Evolutionary conservation across 2,329 filamentous ascomycete genomes (phyloP), one percentile per base, ranked within the genome.

Genomic region (Colletotrichum sp.): DNA sequence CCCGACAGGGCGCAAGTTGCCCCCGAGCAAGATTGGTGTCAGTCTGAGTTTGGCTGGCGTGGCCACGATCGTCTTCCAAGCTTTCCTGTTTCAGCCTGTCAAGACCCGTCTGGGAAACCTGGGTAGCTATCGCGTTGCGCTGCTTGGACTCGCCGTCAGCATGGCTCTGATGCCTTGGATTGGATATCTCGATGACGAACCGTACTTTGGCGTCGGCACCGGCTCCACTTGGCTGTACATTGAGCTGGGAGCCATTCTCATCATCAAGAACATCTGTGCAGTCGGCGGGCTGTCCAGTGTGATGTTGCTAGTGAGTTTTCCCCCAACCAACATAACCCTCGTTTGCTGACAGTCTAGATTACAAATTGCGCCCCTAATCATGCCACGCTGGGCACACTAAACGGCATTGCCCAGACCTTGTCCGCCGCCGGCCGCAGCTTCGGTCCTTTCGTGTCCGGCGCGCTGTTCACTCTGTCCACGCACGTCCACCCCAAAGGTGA

Each of bases 141-240:
- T 98, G 8, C 89, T 95, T 24, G 93, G 95, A 0, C 93, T 98
- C 76, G 94, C 95, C 2, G 77, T 97, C 15, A 93, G 94, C 13
- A 98, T 98, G 87, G 83, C 95, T 5, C 83, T 97, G 47, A 98
- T 98, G 92, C 97, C 97, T 0, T 98, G 93, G 86, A 92, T 98
- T 27, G 94, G 95, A 0, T 96, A 98, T 79, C 89, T 92, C 72
- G 89, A 93, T 69, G 87, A 89, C 18, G 80, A 86, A 5, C 86
- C 88, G 4, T 85, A 85, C 2, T 86, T 92, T 59, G 91, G 91
- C 0, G 78, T 93, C 8, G 90, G 90, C 1, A 88, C 85, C 6
- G 92, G 93, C 43, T 92, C 91, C 61, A 83, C 87, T 1, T 94
- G 94, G 90, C 83, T 98, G 29, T 98, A 95, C 84, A 80, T 90